Evolutionary conservation across 768 basidiomycete species (phyloP).

Genomic region (Auricularia cornea): DNA sequence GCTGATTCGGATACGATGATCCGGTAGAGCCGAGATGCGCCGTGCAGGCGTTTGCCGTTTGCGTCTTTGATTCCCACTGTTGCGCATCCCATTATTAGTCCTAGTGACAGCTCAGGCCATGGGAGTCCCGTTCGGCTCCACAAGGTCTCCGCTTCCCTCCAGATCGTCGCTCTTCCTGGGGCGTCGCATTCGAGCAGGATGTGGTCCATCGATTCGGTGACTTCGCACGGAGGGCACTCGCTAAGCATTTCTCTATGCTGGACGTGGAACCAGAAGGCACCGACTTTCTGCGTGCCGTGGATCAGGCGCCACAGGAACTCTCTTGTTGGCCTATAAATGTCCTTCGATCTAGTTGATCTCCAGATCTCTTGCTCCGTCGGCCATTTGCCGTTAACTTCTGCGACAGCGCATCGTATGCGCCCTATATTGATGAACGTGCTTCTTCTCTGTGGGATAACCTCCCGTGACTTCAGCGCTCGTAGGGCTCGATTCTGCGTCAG

Average conservation of each 20-base stretch:
- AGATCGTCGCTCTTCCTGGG: background rate
- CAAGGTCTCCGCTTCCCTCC: background rate
- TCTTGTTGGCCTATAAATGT: background rate
- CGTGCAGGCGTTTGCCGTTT: background rate
- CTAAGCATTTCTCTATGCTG: background rate
- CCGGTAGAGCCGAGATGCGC: background rate
- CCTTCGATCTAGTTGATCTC: background rate
- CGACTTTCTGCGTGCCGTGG: background rate
- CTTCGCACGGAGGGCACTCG: background rate
- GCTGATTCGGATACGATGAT: background rate
- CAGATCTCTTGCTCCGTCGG: background rate
- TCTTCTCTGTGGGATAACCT: background rate
- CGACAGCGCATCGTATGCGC: background rate
- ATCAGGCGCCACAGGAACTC: background rate
- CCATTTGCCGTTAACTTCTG: background rate
- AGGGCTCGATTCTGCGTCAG: background rate
- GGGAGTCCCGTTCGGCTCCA: background rate
- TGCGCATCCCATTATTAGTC: background rate
- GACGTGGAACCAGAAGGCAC: background rate
- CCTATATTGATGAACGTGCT: background rate
- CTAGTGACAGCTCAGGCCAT: background rate
- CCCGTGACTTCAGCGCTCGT: background rate
- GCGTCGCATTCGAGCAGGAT: conserved; percentile 26
- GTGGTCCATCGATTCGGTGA: conserved; percentile 8
- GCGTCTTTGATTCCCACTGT: background rate